Evolutionary conservation across 129 eudicot genomes (phyloP), one percentile per base, ranked within the genome.

Genomic region (Glebionis coronaria): DNA sequence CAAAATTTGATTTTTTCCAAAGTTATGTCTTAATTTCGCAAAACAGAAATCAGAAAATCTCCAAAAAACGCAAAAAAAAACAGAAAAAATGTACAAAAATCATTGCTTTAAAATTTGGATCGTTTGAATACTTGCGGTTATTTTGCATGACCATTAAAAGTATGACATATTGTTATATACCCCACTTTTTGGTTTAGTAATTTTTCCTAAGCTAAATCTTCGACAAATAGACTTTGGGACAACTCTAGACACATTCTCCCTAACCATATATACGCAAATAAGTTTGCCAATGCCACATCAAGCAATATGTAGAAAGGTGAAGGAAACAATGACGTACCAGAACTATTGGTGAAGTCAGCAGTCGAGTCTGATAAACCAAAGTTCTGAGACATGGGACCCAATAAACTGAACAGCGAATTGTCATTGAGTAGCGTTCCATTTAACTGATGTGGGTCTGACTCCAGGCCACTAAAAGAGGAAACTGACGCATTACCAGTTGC

Each of bases 391-490:
- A 82, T 80, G 23, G 82, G 87, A 27, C 76, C 90, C 76, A 88
- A 71, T 44, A 75, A 69, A 50, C 87, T 86, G 66, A 78, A 88
- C 46, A 87, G 77, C 44, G 86, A 77, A 60, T 60, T 35, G 28
- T 88, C 88, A 60, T 84, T 91, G 79, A 83, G 55, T 12, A 85
- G 78, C 4, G 87, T 10, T 27, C 80, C 93, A 56, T 85, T 83
- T n/a, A 84, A 46, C 44, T 84, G 88, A 27, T 83, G 94, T 5
- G 95, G 81, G 64, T 73, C 83, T 12, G 96, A 72, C 56, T 83
- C 96, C 64, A 82, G 81, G 74, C 84, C 69, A 68, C 84, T 83
- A 78, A 79, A 92, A 47, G 88, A 78, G 27, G 93, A 72, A 66
- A 82, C 81, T 55, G 91, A 74, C 55, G 85, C 81, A 80, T 82